Evolutionary conservation across 2,329 filamentous ascomycete genomes (phyloP).

Genomic region (Saccharata proteae): DNA sequence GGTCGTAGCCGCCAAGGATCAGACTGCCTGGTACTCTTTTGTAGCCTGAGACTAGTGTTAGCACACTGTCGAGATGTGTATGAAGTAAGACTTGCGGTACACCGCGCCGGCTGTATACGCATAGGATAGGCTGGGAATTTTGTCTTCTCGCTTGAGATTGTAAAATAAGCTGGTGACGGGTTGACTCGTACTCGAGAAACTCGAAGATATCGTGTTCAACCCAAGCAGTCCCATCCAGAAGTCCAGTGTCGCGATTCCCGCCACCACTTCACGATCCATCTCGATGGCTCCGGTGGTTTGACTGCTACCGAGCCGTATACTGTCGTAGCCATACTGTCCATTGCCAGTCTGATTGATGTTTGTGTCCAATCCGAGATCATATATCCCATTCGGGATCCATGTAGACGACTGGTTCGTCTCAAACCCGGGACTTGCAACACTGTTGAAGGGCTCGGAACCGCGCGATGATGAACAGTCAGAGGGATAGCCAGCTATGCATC

Average conservation of each 20-base stretch:
- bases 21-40: constrained; percentile 24
- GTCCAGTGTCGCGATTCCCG: constrained; percentile 17
- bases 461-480: constrained; percentile 18
- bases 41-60: constrained; percentile 7
- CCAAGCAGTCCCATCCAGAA: constrained; percentile 15
- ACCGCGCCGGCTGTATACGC: constrained; percentile 24
- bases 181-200: constrained; percentile 19
- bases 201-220: constrained; percentile 11
- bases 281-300: constrained; percentile 12
- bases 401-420: constrained; percentile 17
- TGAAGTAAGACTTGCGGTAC: constrained; percentile 13
- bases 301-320: constrained; percentile 16
- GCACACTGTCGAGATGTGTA: neutral
- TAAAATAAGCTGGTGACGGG: no score
- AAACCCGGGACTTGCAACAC: constrained; percentile 20
- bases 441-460: constrained; percentile 19
- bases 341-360: constrained; percentile 16
- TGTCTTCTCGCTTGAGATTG: no score
- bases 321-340: constrained; percentile 23
- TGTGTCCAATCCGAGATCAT: constrained; percentile 20
- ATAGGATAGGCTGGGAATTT: constrained; percentile 24
- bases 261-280: constrained; percentile 19
- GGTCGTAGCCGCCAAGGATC: constrained; percentile 31
- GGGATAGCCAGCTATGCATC: constrained; percentile 19
- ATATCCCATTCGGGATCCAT: constrained; percentile 23